Conservation (phyloP, 495 filamentous ascomycete species). For the Hypoxylon fragiforme region DNA sequence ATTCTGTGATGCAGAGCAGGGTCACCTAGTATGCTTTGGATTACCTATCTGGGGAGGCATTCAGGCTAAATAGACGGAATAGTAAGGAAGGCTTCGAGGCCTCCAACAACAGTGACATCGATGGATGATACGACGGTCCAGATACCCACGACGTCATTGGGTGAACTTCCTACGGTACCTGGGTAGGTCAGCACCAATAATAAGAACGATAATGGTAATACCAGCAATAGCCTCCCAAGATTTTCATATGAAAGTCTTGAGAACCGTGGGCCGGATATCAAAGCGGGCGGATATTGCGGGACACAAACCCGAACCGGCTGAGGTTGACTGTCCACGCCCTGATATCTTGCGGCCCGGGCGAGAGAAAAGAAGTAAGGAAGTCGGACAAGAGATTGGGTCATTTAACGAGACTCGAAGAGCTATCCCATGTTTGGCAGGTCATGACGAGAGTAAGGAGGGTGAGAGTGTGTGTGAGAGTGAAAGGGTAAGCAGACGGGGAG, state of each 20-base stretch:
- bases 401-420: constrained; percentile 8
- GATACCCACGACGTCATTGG: constrained; percentile 27
- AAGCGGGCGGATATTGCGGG: constrained; percentile 31
- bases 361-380: constrained; percentile 7
- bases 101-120: constrained; percentile 17
- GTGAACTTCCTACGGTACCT: neutral
- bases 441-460: neutral
- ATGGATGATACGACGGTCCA: constrained; percentile 12
- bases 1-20: constrained; percentile 3
- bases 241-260: constrained; percentile 16
- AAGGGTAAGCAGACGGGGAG: constrained; percentile 12
- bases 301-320: constrained; percentile 30
- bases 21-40: no score
- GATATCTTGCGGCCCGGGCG: constrained; percentile 20
- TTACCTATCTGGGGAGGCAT: no score
- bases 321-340: constrained; percentile 21
- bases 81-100: constrained; percentile 18
- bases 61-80: constrained; percentile 26
- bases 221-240: no score
- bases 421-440: constrained; percentile 1
- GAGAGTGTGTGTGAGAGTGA: neutral
- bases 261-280: constrained; percentile 26
- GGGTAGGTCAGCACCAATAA: constrained; percentile 4
- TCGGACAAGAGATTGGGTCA: constrained; percentile 9
- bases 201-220: no score